Conservation (phyloP, 75 land plant genomes). For the Chamaecyparis obtusa region DNA sequence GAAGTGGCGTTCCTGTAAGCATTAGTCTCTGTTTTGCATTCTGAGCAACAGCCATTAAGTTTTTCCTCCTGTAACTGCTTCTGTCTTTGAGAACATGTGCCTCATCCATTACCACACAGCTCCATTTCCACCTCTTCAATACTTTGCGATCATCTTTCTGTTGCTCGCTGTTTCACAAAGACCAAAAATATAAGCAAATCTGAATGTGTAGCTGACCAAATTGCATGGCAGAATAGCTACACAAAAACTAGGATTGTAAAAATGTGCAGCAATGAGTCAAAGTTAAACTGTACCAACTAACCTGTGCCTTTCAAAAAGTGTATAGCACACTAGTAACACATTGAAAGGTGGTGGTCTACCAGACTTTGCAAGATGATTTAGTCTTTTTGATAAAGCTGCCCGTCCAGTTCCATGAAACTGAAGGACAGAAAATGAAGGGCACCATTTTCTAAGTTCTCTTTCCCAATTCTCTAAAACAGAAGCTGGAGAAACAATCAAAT, state of each 20-base stretch:
- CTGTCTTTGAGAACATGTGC: conserved; percentile 98
- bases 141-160: conserved; percentile 91
- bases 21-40: conserved; percentile 88
- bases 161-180: conserved; percentile 61
- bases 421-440: conserved; percentile 81
- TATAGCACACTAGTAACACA: conserved; percentile 88
- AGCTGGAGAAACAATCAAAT: conserved; percentile 94
- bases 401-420: conserved; percentile 86
- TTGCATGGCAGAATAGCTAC: background rate
- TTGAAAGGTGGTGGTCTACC: conserved; percentile 84
- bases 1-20: conserved; percentile 97
- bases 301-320: conserved; percentile 96
- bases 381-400: conserved; percentile 51
- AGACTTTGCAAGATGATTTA: conserved; percentile 59
- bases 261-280: background rate
- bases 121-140: conserved; percentile 89
- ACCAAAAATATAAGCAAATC: background rate
- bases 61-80: conserved; percentile 81
- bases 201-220: background rate
- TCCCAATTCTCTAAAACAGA: conserved; percentile 98
- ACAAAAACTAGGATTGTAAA: background rate
- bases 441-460: conserved; percentile 90
- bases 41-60: conserved; percentile 80
- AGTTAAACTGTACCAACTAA: conserved; percentile 17
- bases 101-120: conserved; percentile 97